Base-by-base conservation (phyloP, 441 rosid genomes). In the Eugenia klotzschiana region DNA sequence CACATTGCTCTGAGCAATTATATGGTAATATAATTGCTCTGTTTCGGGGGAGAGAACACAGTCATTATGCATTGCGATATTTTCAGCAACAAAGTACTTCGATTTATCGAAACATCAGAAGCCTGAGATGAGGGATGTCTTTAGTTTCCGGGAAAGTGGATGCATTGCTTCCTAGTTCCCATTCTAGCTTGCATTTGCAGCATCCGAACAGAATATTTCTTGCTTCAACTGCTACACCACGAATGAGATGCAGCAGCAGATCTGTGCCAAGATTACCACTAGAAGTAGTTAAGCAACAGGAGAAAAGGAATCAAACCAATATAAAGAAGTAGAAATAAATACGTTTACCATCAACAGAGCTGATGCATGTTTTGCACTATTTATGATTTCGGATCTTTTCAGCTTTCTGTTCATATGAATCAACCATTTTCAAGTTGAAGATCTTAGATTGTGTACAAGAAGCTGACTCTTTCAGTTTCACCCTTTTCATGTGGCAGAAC, bases 401-500 rank as follows among this genome's bases (percentile, higher is more conserved):
- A 69, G 14, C 77, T 37, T 69, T 20, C 77, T 69, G 25, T 33
- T 64, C 43, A 64, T 64, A 64, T 33, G 46, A 64, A 64, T 40
- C 46, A 4, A 64, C 43, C 43, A 64, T 33, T 69, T n/a, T 79
- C n/a, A n/a, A 11, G 7, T 29, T 27, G 74, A 18, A 64, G 74
- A 64, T 43, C 46, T 64, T 33, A 33, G 77, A 33, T 18, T 69
- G 46, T 20, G 46, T 1, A 18, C 0, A 33, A 64, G 77, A 33
- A 0, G 77, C 25, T 64, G 77, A 64, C 77, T 22, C 77, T 58
- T 18, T 46, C 22, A 25, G 22, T 54, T 41, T 83, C 8, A 51
- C 25, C 43, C 49, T 84, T 43, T 33, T 79, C 58, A 23, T 81
- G 84, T 86, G 60, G 87, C 94, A 93, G 94, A 92, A 82, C 88